These are phyloP conservation scores for Kodamaea neixiangensis DNA, from an alignment of 805 yeast species.

Conservation along the genomic window DNA sequence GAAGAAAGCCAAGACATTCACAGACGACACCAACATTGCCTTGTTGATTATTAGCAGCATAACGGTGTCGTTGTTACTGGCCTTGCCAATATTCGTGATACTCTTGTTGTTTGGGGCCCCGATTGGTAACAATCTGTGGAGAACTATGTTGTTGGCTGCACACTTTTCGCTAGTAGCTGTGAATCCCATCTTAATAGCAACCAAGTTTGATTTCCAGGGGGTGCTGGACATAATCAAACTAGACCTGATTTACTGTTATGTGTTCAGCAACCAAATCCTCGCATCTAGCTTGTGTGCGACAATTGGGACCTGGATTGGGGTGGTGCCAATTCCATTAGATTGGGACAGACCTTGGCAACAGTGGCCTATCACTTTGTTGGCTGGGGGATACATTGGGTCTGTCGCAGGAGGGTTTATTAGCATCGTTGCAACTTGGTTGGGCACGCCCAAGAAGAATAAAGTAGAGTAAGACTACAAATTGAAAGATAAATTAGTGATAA, in stretches of 20 bases:
- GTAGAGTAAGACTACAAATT: neutral
- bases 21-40: constrained; percentile 11
- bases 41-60: constrained; percentile 23
- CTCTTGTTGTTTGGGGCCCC: constrained; percentile 84
- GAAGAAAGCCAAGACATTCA: constrained; percentile 7
- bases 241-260: constrained; percentile 29
- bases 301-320: constrained; percentile 90
- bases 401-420: constrained; percentile 51
- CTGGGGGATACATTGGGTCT: constrained; percentile 78
- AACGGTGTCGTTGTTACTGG: constrained; percentile 32
- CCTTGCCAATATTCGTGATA: constrained; percentile 39
- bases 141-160: constrained; percentile 57
- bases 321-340: constrained; percentile 89
- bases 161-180: constrained; percentile 62
- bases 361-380: constrained; percentile 88
- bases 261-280: constrained; percentile 30
- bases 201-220: constrained; percentile 51
- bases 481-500: no score
- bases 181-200: constrained; percentile 62
- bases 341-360: constrained; percentile 98
- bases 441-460: neutral
- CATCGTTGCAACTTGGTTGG: neutral
- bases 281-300: constrained; percentile 27
- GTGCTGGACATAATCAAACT: constrained; percentile 22
- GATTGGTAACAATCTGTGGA: constrained; percentile 45